Evolutionary conservation across 805 yeast species (phyloP).

Genomic region (Candida maris): DNA sequence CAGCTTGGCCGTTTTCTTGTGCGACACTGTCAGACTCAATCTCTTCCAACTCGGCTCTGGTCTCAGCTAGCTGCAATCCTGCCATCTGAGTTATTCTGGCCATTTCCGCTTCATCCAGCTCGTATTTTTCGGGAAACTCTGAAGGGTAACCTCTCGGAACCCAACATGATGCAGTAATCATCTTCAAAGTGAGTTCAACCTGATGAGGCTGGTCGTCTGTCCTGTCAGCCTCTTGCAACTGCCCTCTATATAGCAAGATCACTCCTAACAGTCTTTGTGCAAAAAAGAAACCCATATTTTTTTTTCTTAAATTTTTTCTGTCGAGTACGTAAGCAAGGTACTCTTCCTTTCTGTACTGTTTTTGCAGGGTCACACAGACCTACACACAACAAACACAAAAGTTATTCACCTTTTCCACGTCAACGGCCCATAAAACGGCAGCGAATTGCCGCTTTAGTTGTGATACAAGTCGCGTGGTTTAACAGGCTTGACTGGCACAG

Average conservation of each 20-base stretch:
- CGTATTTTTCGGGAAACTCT: slow-evolving; percentile 87
- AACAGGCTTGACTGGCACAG: no score
- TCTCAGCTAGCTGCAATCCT: slow-evolving; percentile 73
- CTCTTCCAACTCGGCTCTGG: slow-evolving; percentile 57
- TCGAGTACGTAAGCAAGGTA: slow-evolving; percentile 1
- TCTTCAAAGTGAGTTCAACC: slow-evolving; percentile 29
- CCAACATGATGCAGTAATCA: slow-evolving; percentile 94
- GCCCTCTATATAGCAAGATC: background rate
- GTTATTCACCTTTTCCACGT: no score
- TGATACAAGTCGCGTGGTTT: no score
- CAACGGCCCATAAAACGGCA: no score
- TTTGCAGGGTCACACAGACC: no score
- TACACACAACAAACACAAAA: no score
- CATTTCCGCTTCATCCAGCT: slow-evolving; percentile 88
- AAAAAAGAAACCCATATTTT: background rate
- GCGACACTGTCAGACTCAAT: slow-evolving; percentile 31
- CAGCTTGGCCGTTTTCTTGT: slow-evolving; percentile 24
- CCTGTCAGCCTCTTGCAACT: background rate
- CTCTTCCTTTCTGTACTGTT: background rate
- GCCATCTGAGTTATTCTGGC: slow-evolving; percentile 86
- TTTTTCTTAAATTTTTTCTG: background rate
- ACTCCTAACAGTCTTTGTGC: background rate
- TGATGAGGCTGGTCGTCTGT: background rate
- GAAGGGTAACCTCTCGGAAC: slow-evolving; percentile 95
- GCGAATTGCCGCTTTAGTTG: no score